Conservation (phyloP, 352 stramenopile species). For the Globisporangium orthogonon region DNA sequence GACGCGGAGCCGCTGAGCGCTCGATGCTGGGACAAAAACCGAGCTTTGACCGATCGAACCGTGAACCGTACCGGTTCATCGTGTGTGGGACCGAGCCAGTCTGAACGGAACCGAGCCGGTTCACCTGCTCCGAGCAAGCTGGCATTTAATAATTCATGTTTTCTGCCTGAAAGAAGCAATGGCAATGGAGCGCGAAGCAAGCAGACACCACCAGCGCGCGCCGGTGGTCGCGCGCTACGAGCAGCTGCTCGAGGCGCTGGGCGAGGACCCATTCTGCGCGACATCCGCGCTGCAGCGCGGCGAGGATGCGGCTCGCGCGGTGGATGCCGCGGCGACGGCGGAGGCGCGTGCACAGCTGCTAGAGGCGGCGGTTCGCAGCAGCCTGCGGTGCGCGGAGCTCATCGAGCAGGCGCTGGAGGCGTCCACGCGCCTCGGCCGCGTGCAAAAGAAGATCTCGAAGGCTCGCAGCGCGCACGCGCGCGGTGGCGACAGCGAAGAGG, state of each 20-base stretch:
- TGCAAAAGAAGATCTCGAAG: slow-evolving; percentile 34
- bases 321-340: slow-evolving; percentile 15
- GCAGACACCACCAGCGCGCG: slow-evolving; percentile 1
- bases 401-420: slow-evolving; percentile 65
- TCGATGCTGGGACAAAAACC: too few relatives aligned
- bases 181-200: neutral
- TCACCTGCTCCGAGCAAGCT: too few relatives aligned
- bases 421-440: slow-evolving; percentile 32
- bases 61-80: too few relatives aligned
- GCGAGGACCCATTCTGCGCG: slow-evolving; percentile 44
- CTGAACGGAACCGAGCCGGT: too few relatives aligned
- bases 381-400: slow-evolving; percentile 66
- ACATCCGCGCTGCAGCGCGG: slow-evolving; percentile 21
- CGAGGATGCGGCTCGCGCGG: slow-evolving; percentile 28
- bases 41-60: too few relatives aligned
- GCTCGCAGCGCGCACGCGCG: slow-evolving; percentile 19
- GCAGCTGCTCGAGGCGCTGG: slow-evolving; percentile 46
- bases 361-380: slow-evolving; percentile 36
- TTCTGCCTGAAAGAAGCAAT: neutral
- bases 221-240: slow-evolving; percentile 41
- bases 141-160: too few relatives aligned
- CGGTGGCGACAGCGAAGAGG: slow-evolving; percentile 11
- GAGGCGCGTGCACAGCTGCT: slow-evolving; percentile 36
- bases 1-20: too few relatives aligned
- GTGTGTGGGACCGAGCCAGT: too few relatives aligned